These are phyloP conservation scores for Microdochium bolleyi DNA, from an alignment of 2,329 filamentous ascomycete species.

Conservation along the genomic window DNA sequence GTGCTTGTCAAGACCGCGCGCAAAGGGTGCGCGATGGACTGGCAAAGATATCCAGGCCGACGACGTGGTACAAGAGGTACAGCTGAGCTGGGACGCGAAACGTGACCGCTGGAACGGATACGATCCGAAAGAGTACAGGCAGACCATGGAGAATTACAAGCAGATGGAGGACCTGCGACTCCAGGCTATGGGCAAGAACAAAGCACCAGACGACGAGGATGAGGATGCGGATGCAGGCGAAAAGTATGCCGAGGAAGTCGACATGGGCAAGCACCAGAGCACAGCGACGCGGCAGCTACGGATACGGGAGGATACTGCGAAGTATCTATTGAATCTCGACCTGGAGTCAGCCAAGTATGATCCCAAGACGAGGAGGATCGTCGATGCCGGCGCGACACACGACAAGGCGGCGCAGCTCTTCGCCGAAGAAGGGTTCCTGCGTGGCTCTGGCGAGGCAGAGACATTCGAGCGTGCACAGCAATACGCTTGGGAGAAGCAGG, in stretches of 20 bases:
- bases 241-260: constrained; percentile 88
- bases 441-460: constrained; percentile 79
- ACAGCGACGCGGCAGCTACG: constrained; percentile 86
- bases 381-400: constrained; percentile 72
- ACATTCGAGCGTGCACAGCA: constrained; percentile 85
- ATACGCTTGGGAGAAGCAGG: constrained; percentile 94
- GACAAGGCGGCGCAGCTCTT: constrained; percentile 77
- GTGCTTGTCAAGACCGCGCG: constrained; percentile 81
- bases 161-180: constrained; percentile 71
- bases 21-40: constrained; percentile 84
- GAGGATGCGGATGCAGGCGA: constrained; percentile 49
- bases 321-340: constrained; percentile 91
- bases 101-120: constrained; percentile 98
- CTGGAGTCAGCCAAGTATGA: constrained; percentile 96
- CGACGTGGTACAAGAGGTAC: constrained; percentile 76
- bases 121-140: constrained; percentile 75
- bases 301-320: constrained; percentile 92
- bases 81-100: constrained; percentile 94
- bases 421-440: constrained; percentile 88
- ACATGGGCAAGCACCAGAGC: constrained; percentile 90
- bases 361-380: constrained; percentile 87
- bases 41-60: constrained; percentile 92
- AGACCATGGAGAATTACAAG: constrained; percentile 84
- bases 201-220: constrained; percentile 27
- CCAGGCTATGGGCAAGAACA: constrained; percentile 36